These are phyloP conservation scores for Penicillium oxalicum DNA, from an alignment of 2,329 filamentous ascomycete species.

Conservation along the genomic window DNA sequence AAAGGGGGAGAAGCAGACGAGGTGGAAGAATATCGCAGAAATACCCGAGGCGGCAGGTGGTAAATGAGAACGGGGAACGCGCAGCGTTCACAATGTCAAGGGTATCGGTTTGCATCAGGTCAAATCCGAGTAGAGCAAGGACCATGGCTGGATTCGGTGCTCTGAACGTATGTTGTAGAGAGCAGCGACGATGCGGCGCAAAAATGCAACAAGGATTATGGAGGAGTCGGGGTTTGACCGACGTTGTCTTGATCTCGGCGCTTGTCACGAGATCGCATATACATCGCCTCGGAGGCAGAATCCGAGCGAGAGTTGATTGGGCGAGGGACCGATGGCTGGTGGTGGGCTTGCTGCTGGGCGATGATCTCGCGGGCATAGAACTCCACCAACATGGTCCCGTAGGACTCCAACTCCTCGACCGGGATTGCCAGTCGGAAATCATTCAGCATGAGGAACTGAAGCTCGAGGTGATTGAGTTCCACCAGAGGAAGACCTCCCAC, in stretches of 20 bases:
- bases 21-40: neutral
- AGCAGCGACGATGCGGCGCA: neutral
- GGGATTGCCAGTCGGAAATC: slow-evolving; percentile 91
- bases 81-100: slow-evolving; percentile 7
- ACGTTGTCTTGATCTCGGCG: slow-evolving; percentile 19
- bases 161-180: neutral
- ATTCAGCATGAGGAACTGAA: slow-evolving; percentile 92
- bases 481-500: slow-evolving; percentile 87
- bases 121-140: neutral
- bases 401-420: slow-evolving; percentile 91
- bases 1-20: slow-evolving; percentile 2
- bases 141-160: neutral
- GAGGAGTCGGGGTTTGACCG: slow-evolving; percentile 33
- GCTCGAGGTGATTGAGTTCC: slow-evolving; percentile 90
- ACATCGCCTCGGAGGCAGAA: slow-evolving; percentile 26
- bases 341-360: slow-evolving; percentile 47
- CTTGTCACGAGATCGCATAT: slow-evolving; percentile 29
- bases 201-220: slow-evolving; percentile 7
- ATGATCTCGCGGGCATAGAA: slow-evolving; percentile 93
- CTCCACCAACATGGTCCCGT: slow-evolving; percentile 96
- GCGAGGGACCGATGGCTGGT: slow-evolving; percentile 20
- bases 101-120: neutral
- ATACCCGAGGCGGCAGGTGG: neutral
- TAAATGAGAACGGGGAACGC: slow-evolving; percentile 4
- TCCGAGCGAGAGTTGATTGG: slow-evolving; percentile 13